A percentile compares a stretch with the other conserved stretches of the same genome.
These are phyloP conservation scores for Kluyveromyces siamensis DNA, from an alignment of 805 yeast genomes.

Conservation along the genomic window DNA sequence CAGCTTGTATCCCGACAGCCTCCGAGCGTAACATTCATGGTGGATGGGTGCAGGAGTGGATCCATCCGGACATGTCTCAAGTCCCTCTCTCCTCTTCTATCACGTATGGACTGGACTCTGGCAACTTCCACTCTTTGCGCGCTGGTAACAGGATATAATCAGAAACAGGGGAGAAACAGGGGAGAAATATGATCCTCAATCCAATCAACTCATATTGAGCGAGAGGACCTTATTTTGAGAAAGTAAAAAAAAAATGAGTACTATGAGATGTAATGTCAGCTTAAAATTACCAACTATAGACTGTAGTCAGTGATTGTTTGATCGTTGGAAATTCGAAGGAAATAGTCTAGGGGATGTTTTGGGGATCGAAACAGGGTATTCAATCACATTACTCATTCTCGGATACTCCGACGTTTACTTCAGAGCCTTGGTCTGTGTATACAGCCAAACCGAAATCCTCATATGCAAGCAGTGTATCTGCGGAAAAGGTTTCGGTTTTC, in stretches of 20 bases:
- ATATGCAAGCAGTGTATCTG: conserved; percentile 30
- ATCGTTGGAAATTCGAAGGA: neutral
- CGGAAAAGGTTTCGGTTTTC: conserved; percentile 61
- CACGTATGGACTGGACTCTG: neutral
- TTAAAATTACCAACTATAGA: no score
- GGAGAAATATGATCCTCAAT: no score
- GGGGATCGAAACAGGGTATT: conserved; percentile 43
- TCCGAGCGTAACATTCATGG: neutral
- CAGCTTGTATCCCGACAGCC: neutral
- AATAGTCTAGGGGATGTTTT: conserved; percentile 13
- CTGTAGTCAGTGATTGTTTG: no score
- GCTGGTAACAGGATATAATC: neutral
- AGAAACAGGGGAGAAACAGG: neutral
- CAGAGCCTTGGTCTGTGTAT: conserved; percentile 78
- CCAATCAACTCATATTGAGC: no score
- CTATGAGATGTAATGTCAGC: no score
- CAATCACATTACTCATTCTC: conserved; percentile 61
- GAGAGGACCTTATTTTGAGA: no score
- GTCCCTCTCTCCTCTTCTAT: neutral
- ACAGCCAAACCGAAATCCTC: conserved; percentile 69
- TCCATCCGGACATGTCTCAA: neutral
- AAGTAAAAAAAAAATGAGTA: no score
- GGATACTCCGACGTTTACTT: conserved; percentile 57
- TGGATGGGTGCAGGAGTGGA: neutral
- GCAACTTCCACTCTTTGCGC: no score